Evolutionary conservation across 176 grass and related monocot species (phyloP).

Genomic region (Carex parvula): DNA sequence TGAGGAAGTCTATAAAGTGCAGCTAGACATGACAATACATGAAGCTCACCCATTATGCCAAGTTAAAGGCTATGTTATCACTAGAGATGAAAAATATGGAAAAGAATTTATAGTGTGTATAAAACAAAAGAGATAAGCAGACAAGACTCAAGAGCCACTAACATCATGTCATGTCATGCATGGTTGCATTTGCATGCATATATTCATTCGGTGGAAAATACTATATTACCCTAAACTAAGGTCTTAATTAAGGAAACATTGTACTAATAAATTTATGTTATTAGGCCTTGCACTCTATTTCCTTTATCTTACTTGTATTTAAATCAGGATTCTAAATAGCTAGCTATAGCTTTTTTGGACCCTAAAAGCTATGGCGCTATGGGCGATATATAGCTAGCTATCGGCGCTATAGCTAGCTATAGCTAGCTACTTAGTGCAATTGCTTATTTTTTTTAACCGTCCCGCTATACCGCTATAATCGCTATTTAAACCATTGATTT

Average conservation of each 20-base stretch:
- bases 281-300: background rate
- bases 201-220: background rate
- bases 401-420: too few relatives aligned
- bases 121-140: slow-evolving; percentile 26
- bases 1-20: background rate
- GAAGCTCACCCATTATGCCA: slow-evolving; percentile 29
- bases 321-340: too few relatives aligned
- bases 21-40: slow-evolving; percentile 55
- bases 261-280: background rate
- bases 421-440: too few relatives aligned
- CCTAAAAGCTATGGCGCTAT: too few relatives aligned
- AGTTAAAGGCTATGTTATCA: slow-evolving; percentile 37
- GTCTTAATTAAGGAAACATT: slow-evolving; percentile 4
- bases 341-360: too few relatives aligned
- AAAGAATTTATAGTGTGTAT: background rate
- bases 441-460: too few relatives aligned
- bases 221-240: background rate
- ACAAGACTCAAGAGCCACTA: slow-evolving; percentile 20
- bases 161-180: slow-evolving; percentile 20
- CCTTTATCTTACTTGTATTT: background rate
- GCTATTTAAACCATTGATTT: too few relatives aligned
- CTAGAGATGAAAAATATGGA: slow-evolving; percentile 18
- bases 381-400: too few relatives aligned
- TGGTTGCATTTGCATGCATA: background rate
- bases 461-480: too few relatives aligned